These are phyloP conservation scores for Pterocarpus macrocarpus DNA, from an alignment of 306 rosid species.

Conservation along the genomic window DNA sequence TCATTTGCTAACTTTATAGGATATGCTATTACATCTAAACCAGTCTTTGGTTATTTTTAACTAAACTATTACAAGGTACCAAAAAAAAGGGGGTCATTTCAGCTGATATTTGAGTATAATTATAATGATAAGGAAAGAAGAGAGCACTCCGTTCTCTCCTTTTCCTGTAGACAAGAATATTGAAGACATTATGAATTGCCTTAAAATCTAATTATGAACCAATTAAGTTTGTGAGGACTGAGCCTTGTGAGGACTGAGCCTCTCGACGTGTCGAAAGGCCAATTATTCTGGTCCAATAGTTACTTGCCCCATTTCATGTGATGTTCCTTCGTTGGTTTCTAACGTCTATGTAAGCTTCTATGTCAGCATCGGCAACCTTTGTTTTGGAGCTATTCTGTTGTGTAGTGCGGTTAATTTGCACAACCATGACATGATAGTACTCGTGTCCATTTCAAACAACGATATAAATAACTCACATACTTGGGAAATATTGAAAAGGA, in stretches of 20 bases:
- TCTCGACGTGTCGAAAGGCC: conserved; percentile 48
- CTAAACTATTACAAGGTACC: neutral
- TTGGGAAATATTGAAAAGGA: conserved; percentile 34
- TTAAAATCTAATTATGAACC: conserved; percentile 5
- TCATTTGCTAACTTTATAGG: neutral
- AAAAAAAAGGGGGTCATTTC: neutral
- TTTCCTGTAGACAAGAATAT: conserved; percentile 3
- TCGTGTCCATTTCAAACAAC: conserved; percentile 36
- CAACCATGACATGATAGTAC: conserved; percentile 21
- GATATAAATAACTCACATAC: neutral
- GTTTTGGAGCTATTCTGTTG: conserved; percentile 40
- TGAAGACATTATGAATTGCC: neutral
- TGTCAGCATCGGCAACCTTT: conserved; percentile 43
- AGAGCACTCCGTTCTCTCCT: neutral
- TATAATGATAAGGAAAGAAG: conserved; percentile 4
- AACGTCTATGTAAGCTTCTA: conserved; percentile 28
- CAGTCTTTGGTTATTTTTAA: neutral
- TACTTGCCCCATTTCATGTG: conserved; percentile 48
- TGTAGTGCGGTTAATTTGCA: conserved; percentile 9
- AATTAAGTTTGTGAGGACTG: neutral
- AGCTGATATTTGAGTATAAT: neutral
- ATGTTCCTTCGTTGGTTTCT: conserved; percentile 40
- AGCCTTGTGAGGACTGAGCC: conserved; percentile 35
- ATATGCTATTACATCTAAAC: neutral
- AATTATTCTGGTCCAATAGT: conserved; percentile 31